Base-by-base conservation (phyloP, 345 rosid species). In the Moricandia arvensis region DNA sequence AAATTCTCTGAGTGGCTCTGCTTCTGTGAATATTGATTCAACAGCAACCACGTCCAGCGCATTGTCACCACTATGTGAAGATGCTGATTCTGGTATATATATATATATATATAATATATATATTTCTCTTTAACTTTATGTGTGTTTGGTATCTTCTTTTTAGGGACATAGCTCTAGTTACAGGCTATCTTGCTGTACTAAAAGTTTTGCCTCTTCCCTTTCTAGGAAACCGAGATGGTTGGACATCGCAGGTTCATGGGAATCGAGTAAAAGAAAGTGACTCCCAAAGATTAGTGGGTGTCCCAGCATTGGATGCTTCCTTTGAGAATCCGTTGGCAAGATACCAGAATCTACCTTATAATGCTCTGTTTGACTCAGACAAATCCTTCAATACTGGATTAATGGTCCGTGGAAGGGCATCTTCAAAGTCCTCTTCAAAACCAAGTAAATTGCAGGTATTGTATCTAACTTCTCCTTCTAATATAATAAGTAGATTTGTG, bases 71-170 rank as follows among this genome's bases (percentile, higher is more conserved):
- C 62, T 81, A 51, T 87, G 83, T 81, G 97, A 91, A 89, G 96
- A 93, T 80, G 90, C 86, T 74, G 97, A 93, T 84, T 93, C 98
- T 83, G 98, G 98, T 93, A 82, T 33, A 35, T 59, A 69, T 93
- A 80, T 31, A 58, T 59, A 68, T 21, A 59, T 61, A 63, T n/a
- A n/a, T n/a, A n/a, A 80, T 31, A 58, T 59, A 68, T 21, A 59
- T 61, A 63, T n/a, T 13, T 54, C 49, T 38, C 55, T 35, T 58
- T 18, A 18, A 12, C 15, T 51, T 47, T 49, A 34, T 27, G 53
- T 78, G 68, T 0, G n/a, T 9, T 60, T 58, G 29, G 59, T 64
- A 37, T 64, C 3, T 29, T 29, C 61, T 57, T 59, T 41, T 78
- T 60, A 66, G 33, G n/a, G 68, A 30, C 38, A 8, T 59, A 51